These are phyloP conservation scores for Beauveria sp. DNA, from an alignment of 2,329 filamentous ascomycete genomes.

Conservation along the genomic window DNA sequence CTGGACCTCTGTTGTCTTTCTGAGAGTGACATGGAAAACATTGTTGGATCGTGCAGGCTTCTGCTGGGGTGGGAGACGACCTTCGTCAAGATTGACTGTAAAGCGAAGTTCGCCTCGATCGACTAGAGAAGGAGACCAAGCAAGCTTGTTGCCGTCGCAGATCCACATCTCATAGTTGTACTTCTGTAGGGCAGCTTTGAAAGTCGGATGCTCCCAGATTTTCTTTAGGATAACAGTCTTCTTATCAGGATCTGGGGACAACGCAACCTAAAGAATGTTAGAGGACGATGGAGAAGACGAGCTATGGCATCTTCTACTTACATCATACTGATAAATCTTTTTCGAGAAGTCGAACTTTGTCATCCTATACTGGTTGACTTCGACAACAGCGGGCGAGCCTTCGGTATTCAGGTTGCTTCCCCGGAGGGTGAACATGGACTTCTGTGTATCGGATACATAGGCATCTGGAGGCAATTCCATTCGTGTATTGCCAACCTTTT, in stretches of 20 bases:
- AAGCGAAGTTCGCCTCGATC: constrained; percentile 45
- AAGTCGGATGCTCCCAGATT: constrained; percentile 60
- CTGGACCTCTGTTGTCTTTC: constrained; percentile 58
- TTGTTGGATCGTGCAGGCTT: constrained; percentile 29
- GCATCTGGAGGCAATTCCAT: constrained; percentile 53
- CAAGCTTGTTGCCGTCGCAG: constrained; percentile 76
- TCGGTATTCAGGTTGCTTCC: constrained; percentile 43
- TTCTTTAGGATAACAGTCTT: constrained; percentile 59
- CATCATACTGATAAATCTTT: constrained; percentile 77
- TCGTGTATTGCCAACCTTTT: constrained; percentile 34
- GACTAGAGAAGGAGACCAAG: constrained; percentile 54
- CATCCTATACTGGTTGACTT: constrained; percentile 72
- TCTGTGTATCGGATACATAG: constrained; percentile 31
- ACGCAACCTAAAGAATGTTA: constrained; percentile 43
- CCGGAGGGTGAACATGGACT: constrained; percentile 27
- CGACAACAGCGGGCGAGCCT: constrained; percentile 46
- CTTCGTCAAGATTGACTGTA: constrained; percentile 64
- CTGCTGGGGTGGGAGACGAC: constrained; percentile 36
- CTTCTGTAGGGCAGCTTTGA: constrained; percentile 47
- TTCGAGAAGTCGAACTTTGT: constrained; percentile 44
- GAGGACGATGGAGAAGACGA: no score
- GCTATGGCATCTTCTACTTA: constrained; percentile 36
- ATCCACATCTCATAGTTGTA: constrained; percentile 49
- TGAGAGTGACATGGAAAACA: constrained; percentile 53
- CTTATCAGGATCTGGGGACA: constrained; percentile 58